Conservation (phyloP, 1,139 yeast genomes). For the Keqinozyma sinolaborantium region DNA sequence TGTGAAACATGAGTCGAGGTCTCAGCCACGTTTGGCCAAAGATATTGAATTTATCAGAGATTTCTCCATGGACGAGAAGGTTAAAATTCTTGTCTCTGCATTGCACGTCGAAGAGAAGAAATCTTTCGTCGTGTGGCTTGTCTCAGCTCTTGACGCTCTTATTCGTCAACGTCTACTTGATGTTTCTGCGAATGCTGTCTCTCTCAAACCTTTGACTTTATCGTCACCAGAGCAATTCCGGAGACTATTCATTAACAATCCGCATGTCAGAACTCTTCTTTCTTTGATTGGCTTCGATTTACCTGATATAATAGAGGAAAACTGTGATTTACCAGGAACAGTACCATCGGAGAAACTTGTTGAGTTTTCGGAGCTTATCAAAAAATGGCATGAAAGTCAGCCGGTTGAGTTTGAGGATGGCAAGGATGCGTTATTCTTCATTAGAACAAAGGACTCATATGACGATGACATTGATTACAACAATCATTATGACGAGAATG, state of each 20-base stretch:
- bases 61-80: slow-evolving; percentile 31
- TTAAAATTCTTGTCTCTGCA: slow-evolving; percentile 48
- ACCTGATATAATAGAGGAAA: slow-evolving; percentile 33
- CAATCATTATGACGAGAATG: slow-evolving; percentile 16
- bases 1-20: slow-evolving; percentile 15
- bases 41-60: slow-evolving; percentile 36
- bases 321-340: slow-evolving; percentile 22
- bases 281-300: slow-evolving; percentile 32
- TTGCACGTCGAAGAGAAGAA: slow-evolving; percentile 44
- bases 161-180: slow-evolving; percentile 18
- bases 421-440: slow-evolving; percentile 33
- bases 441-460: slow-evolving; percentile 23
- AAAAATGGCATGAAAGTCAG: slow-evolving; percentile 29
- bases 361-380: slow-evolving; percentile 21
- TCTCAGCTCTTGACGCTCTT: slow-evolving; percentile 32
- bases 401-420: slow-evolving; percentile 41
- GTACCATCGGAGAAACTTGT: slow-evolving; percentile 17
- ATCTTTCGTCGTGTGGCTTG: slow-evolving; percentile 39
- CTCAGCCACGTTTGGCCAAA: slow-evolving; percentile 26
- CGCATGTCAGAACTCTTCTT: slow-evolving; percentile 32
- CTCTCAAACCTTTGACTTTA: slow-evolving; percentile 4
- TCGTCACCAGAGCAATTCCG: slow-evolving; percentile 14
- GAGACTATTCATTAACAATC: slow-evolving; percentile 32
- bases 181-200: slow-evolving; percentile 6
- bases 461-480: slow-evolving; percentile 18